Percentiles rank a stretch among this genome's conserved stretches.
Evolutionary conservation across 106 monocot genomes (phyloP).

Genomic region (Phalaenopsis aphrodite): DNA sequence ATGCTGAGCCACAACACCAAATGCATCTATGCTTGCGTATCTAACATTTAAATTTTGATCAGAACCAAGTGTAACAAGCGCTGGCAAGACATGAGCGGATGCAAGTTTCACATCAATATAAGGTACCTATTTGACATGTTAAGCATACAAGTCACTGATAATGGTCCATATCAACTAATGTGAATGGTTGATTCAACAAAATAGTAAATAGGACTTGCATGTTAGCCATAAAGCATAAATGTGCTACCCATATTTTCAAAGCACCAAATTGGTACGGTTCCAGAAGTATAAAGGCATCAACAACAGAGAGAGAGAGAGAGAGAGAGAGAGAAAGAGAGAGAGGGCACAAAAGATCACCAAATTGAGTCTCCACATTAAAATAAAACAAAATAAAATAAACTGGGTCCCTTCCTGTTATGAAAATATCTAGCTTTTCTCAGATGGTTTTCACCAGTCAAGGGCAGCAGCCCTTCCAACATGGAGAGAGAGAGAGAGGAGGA

Average conservation of each 20-base stretch:
- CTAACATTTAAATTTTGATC: constrained; percentile 93
- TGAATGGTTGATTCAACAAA: background rate
- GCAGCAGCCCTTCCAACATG: background rate
- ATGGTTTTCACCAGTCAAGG: background rate
- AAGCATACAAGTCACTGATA: background rate
- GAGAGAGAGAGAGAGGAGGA: background rate
- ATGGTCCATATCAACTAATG: background rate
- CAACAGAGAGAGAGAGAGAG: no score
- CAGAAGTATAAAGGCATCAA: no score
- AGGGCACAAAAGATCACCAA: no score
- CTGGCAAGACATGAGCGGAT: constrained; percentile 90
- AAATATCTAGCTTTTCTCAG: background rate
- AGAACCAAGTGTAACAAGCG: constrained; percentile 91
- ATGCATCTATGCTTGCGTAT: constrained; percentile 96
- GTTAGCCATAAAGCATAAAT: constrained; percentile 1
- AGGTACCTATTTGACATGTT: constrained; percentile 46
- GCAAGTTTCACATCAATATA: constrained; percentile 85
- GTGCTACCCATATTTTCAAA: background rate
- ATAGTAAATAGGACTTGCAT: background rate
- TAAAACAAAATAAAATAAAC: no score
- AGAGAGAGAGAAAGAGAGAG: no score
- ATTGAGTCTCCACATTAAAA: no score
- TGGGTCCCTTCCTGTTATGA: background rate
- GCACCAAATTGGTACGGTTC: background rate
- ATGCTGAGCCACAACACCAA: constrained; percentile 92